Conservation (phyloP, 1,284 basidiomycete species). For the Leucoagaricus sp. region DNA sequence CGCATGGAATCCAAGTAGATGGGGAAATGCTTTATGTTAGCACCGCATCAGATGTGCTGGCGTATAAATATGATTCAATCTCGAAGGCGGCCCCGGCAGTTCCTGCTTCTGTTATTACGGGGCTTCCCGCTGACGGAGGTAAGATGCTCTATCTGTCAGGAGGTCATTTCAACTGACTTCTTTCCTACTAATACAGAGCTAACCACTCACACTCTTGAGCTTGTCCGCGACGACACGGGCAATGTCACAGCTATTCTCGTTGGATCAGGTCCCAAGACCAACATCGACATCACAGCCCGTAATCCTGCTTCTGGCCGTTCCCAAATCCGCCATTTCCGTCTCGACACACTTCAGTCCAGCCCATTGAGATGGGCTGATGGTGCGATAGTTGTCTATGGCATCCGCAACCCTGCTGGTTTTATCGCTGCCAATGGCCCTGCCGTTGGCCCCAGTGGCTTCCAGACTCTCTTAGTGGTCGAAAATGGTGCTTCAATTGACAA, state of each 20-base stretch:
- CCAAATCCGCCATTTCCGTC: conserved; percentile 36
- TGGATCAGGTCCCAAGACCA: conserved; percentile 36
- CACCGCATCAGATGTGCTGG: conserved; percentile 30
- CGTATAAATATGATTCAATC: conserved; percentile 31
- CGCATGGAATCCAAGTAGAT: conserved; percentile 43
- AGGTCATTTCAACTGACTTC: not conserved
- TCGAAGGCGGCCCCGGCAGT: conserved; percentile 23
- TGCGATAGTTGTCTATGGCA: conserved; percentile 40
- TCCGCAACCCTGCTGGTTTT: conserved; percentile 45
- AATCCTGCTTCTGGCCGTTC: conserved; percentile 42
- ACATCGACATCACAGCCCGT: conserved; percentile 42
- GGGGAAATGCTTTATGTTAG: conserved; percentile 35
- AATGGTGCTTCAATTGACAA: conserved; percentile 44
- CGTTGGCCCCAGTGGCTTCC: conserved; percentile 9
- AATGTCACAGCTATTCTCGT: conserved; percentile 28
- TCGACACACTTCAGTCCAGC: conserved; percentile 16
- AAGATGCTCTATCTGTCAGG: conserved; percentile 4
- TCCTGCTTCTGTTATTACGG: conserved; percentile 27
- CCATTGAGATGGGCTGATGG: conserved; percentile 29
- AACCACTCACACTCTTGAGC: conserved; percentile 40
- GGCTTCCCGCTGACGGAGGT: conserved; percentile 43
- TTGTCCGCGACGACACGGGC: conserved; percentile 26
- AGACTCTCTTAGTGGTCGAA: conserved; percentile 38
- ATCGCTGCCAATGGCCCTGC: conserved; percentile 27
- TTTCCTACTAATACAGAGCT: conserved; percentile 27